These are phyloP conservation scores for Setaria viridis DNA, from an alignment of 202 grass and related monocot genomes.

Conservation along the genomic window DNA sequence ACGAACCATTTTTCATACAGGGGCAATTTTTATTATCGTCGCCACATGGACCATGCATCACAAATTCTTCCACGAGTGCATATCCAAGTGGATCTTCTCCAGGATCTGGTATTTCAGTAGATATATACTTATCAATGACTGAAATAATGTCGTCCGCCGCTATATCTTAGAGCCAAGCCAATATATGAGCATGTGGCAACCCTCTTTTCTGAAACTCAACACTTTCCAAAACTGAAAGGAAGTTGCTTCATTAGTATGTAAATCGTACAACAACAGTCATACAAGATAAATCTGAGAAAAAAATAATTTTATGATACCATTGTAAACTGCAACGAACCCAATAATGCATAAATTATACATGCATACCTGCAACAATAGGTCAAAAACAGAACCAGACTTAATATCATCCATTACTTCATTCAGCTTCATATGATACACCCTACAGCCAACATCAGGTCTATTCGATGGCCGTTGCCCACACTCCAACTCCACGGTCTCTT, in stretches of 20 bases:
- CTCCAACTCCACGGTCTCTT: not conserved
- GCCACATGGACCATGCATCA: slow-evolving; percentile 2
- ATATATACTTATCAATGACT: not conserved
- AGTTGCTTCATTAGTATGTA: too few relatives aligned
- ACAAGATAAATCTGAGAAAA: too few relatives aligned
- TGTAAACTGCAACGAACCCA: too few relatives aligned
- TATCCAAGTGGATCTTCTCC: too few relatives aligned
- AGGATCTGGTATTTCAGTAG: not conserved
- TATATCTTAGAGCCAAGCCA: too few relatives aligned
- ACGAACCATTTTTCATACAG: not conserved
- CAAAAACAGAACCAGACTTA: not conserved
- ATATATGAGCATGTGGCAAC: not conserved
- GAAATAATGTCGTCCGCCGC: too few relatives aligned
- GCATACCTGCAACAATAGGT: not conserved
- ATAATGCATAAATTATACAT: too few relatives aligned
- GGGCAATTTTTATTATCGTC: not conserved
- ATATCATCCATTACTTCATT: not conserved
- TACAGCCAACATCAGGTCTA: not conserved
- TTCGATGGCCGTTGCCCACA: not conserved
- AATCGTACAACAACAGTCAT: too few relatives aligned
- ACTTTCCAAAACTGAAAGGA: not conserved
- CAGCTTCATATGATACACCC: slow-evolving; percentile 34
- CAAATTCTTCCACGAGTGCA: not conserved
- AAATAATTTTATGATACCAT: too few relatives aligned
- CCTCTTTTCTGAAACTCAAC: not conserved